phyloP scores from a whole-genome alignment of 768 basidiomycete genomes.

The Termitomyces sp. region DNA sequence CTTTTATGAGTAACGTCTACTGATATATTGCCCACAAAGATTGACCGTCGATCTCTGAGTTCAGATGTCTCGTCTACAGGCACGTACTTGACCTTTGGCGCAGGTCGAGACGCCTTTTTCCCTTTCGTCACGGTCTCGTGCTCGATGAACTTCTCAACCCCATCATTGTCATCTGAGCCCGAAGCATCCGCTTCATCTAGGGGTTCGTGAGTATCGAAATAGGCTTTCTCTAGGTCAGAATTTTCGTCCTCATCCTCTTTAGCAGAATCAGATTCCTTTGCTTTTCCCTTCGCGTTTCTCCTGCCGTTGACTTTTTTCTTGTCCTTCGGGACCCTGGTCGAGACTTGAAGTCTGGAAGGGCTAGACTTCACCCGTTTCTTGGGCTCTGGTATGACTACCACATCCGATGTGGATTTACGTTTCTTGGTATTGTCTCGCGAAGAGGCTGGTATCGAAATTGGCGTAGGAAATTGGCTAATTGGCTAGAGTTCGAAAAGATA shows the following conservation, averaged over 20 bases:
- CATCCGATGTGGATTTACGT: constrained; percentile 23
- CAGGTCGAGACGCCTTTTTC: constrained; percentile 20
- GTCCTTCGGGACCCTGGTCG: constrained; percentile 12
- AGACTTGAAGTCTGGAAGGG: not conserved
- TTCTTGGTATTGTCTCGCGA: constrained; percentile 24
- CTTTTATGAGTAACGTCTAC: constrained; percentile 70
- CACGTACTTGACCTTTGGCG: constrained; percentile 38
- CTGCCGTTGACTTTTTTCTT: constrained; percentile 13
- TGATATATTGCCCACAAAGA: constrained; percentile 89
- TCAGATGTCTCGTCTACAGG: constrained; percentile 69
- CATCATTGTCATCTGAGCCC: constrained; percentile 5
- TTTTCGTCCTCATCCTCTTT: constrained; percentile 25
- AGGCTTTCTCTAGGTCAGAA: constrained; percentile 30
- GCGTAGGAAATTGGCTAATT: constrained; percentile 9
- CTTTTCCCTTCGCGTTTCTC: constrained; percentile 13
- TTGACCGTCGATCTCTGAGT: constrained; percentile 72
- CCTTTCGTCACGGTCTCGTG: constrained; percentile 54
- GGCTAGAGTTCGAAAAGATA: not conserved
- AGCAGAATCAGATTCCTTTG: constrained; percentile 12
- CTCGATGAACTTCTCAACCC: constrained; percentile 21
- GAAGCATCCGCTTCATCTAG: constrained; percentile 13
- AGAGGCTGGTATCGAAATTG: constrained; percentile 15
- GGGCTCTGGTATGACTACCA: constrained; percentile 4
- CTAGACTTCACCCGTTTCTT: constrained; percentile 22
- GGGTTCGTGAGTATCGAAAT: constrained; percentile 9